These are phyloP conservation scores for Pezicula radicicola DNA, from an alignment of 2,329 filamentous ascomycete genomes.

Conservation along the genomic window DNA sequence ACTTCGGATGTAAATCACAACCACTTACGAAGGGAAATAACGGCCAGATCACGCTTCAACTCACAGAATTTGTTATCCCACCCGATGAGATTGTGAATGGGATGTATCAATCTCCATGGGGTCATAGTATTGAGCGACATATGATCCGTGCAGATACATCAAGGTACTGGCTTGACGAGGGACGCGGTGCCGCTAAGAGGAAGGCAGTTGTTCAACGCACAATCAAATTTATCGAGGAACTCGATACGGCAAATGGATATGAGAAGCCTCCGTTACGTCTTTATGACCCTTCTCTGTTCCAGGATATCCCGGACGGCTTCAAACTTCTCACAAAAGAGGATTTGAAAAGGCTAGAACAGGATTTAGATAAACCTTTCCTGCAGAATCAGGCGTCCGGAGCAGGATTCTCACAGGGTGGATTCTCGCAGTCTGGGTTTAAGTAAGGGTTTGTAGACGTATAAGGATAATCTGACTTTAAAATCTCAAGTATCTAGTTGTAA, in stretches of 20 bases:
- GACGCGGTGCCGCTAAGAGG: not conserved
- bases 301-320: not conserved
- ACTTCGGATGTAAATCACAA: not conserved
- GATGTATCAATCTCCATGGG: not conserved
- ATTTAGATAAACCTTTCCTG: not conserved
- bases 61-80: not conserved
- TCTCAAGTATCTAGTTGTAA: too few relatives aligned
- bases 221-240: constrained; percentile 1
- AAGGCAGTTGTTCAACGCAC: constrained; percentile 1
- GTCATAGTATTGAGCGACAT: constrained; percentile 3
- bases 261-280: not conserved
- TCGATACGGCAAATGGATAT: constrained; percentile 4
- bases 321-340: not conserved
- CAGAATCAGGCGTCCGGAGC: not conserved
- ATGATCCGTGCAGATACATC: constrained; percentile 3
- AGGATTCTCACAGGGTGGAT: not conserved
- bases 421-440: not conserved
- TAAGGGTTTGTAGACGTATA: not conserved
- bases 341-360: not conserved
- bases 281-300: not conserved
- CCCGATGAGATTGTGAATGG: not conserved
- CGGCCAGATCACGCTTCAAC: not conserved
- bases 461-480: too few relatives aligned
- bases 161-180: constrained; percentile 1
- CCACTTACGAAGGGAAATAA: not conserved